Evolutionary conservation across 768 basidiomycete genomes (phyloP).

Genomic region (Pleurotus platypus): DNA sequence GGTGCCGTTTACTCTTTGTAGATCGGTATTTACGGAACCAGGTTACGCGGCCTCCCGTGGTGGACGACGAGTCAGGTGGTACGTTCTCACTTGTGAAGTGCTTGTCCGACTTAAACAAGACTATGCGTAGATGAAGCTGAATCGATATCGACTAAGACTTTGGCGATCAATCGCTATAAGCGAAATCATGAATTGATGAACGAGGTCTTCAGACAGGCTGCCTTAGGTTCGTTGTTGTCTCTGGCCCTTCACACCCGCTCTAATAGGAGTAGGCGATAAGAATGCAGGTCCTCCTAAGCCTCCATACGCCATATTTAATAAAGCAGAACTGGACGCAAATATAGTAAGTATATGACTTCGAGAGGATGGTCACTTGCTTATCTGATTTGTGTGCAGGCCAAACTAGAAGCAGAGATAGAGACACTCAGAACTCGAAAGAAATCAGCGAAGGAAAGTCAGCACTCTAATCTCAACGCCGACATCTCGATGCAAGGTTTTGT

Average conservation of each 20-base stretch:
- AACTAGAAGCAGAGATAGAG: constrained; percentile 57
- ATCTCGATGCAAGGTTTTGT: not conserved
- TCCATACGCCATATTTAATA: constrained; percentile 61
- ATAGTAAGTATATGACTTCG: constrained; percentile 33
- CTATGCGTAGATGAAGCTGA: constrained; percentile 54
- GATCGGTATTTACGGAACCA: constrained; percentile 2
- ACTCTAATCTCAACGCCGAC: constrained; percentile 15
- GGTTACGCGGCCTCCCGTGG: constrained; percentile 26
- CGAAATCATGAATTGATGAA: constrained; percentile 86
- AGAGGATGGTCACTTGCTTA: no score
- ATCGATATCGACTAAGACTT: constrained; percentile 65
- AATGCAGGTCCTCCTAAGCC: constrained; percentile 31
- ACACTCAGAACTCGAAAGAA: constrained; percentile 34
- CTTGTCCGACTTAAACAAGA: no score
- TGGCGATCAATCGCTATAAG: constrained; percentile 69
- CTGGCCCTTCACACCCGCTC: not conserved
- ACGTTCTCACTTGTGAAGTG: constrained; percentile 6
- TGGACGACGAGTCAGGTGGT: constrained; percentile 70
- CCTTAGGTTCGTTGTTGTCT: constrained; percentile 43
- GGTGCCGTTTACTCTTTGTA: constrained; percentile 7
- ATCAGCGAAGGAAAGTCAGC: constrained; percentile 16
- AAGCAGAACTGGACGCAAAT: constrained; percentile 53
- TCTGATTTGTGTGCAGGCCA: constrained; percentile 33
- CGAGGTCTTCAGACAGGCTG: constrained; percentile 73
- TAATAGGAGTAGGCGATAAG: constrained; percentile 36